Percentiles rank a stretch among this genome's conserved stretches.
Evolutionary conservation across 1,139 yeast species (phyloP).

Genomic region (Lodderomyces metapsilosis): DNA sequence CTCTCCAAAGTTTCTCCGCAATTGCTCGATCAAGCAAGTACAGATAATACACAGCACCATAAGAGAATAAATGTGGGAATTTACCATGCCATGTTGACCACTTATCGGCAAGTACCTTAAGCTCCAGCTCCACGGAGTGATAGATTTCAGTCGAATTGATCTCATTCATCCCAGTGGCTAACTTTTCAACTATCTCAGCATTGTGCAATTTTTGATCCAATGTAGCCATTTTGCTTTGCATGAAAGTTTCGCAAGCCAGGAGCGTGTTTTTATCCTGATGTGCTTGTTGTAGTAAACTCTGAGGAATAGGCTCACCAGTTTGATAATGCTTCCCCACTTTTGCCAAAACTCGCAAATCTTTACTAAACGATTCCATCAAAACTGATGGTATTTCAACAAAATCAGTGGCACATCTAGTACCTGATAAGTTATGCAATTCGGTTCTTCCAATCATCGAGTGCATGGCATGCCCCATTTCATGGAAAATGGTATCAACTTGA

Average conservation of each 20-base stretch:
- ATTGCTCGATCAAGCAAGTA: slow-evolving; percentile 90
- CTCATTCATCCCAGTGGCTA: slow-evolving; percentile 16
- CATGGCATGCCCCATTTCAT: slow-evolving; percentile 99
- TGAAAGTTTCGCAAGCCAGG: slow-evolving; percentile 72
- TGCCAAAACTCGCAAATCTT: slow-evolving; percentile 71
- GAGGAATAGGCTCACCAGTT: slow-evolving; percentile 64
- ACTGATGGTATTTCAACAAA: slow-evolving; percentile 96
- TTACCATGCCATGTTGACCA: slow-evolving; percentile 89
- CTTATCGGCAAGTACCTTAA: slow-evolving; percentile 58
- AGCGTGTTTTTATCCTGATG: slow-evolving; percentile 54
- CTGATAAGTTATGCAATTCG: slow-evolving; percentile 83
- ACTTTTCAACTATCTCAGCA: slow-evolving; percentile 35
- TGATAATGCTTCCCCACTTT: slow-evolving; percentile 72
- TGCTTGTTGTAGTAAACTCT: slow-evolving; percentile 46
- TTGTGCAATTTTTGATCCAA: slow-evolving; percentile 79
- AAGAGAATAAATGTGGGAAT: slow-evolving; percentile 90
- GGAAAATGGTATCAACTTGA: slow-evolving; percentile 92
- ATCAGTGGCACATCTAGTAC: slow-evolving; percentile 94
- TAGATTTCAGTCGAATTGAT: slow-evolving; percentile 60
- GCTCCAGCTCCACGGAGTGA: slow-evolving; percentile 59
- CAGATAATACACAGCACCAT: slow-evolving; percentile 93
- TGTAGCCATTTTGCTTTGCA: slow-evolving; percentile 88
- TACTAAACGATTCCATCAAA: slow-evolving; percentile 89
- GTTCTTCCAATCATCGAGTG: slow-evolving; percentile 97
- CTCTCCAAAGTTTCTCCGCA: slow-evolving; percentile 82